phyloP scores from a whole-genome alignment of 1,284 basidiomycete species.

The Mycena sp. region DNA sequence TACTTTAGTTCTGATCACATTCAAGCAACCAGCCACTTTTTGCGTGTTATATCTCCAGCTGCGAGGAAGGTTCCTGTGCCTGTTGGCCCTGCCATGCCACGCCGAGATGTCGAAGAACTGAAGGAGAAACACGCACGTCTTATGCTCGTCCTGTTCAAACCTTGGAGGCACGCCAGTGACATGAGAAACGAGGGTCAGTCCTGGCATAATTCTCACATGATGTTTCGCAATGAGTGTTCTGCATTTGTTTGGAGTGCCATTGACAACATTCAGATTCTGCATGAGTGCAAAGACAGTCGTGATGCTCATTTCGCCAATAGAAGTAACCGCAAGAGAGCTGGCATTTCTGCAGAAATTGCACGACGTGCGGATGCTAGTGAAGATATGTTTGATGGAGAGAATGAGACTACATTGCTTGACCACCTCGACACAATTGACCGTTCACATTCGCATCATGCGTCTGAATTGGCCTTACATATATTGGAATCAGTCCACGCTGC shows the following conservation, averaged over 20 bases:
- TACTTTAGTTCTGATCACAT: too few species aligned
- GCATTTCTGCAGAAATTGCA: background rate
- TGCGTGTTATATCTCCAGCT: too few species aligned
- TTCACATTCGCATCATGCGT: too few species aligned
- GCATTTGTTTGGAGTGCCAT: background rate
- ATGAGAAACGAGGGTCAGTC: conserved; percentile 20
- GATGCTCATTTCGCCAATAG: conserved; percentile 29
- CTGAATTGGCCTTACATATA: too few species aligned
- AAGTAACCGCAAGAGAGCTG: background rate
- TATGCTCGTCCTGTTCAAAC: conserved; percentile 44
- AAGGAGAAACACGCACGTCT: conserved; percentile 29
- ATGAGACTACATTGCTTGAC: too few species aligned
- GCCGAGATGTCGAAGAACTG: conserved; percentile 29
- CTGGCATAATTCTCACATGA: background rate
- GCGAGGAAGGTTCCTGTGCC: conserved; percentile 34
- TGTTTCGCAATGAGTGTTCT: background rate
- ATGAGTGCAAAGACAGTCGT: conserved; percentile 18
- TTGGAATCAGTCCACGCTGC: too few species aligned
- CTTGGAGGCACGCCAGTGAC: conserved; percentile 38
- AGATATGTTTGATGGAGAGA: too few species aligned
- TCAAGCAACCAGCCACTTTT: too few species aligned
- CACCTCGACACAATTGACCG: too few species aligned
- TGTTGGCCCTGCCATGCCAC: conserved; percentile 40
- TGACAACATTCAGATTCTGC: conserved; percentile 16
- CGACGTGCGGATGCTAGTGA: too few species aligned